Evolutionary conservation across 441 rosid species (phyloP), one percentile per base, ranked within the genome.

Genomic region (Brassica hybrid): DNA sequence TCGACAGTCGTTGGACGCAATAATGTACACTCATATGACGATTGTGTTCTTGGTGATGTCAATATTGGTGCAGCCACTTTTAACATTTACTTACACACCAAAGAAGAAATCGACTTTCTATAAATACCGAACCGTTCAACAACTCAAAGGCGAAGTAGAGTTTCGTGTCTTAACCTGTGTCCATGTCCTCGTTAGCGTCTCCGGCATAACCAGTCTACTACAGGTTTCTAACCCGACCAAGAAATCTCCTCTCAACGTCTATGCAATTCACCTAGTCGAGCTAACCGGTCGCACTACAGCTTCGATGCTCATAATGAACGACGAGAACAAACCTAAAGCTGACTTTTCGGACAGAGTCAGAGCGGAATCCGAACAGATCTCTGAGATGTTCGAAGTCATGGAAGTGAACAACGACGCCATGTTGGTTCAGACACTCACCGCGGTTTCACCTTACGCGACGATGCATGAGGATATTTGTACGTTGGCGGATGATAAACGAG

Each of bases 401-500:
- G 84, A 76, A 77, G 75, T 67, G 67, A 27, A 11, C 21, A 76
- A 69, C 60, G 13, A 65, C 0, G 59, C 48, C 0, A 50, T 84
- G 9, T 27, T 60, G 4, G 73, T 81, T 14, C 79, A 84, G 8
- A 81, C 85, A 43, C 59, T 83, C 38, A 80, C 88, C 1, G 81
- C 76, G 4, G 78, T 87, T 0, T 85, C 89, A 30, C 85, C 85
- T 50, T 83, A 83, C 34, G 52, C 75, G 4, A 85, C 84, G 4
- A 88, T 82, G 83, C 88, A 86, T 57, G 79, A 78, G 57, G 89
- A 88, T 30, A 76, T 88, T 10, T 71, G 81, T 30, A 30, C 75
- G 41, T 60, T 86, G 9, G 91, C 89, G 0, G 83, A 84, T 57
- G 89, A 88, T 63, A 88, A 88, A 76, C 68, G 64, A 23, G 88